Base-by-base conservation (phyloP, 495 filamentous ascomycete species). In the Evernia prunastri region DNA sequence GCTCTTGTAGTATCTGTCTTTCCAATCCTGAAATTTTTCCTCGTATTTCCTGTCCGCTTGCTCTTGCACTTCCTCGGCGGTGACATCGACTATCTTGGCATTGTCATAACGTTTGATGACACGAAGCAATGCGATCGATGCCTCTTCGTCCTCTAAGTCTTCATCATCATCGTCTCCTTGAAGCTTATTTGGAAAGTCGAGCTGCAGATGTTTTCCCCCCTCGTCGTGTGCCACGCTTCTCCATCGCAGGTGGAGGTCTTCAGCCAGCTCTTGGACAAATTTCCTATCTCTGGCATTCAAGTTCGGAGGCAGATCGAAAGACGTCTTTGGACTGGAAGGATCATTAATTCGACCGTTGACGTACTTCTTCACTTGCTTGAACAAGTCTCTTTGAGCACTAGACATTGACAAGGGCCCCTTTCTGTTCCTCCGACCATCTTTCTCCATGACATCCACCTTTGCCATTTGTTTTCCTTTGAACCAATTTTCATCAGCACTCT, bases 41-140 rank as follows among this genome's bases (percentile, higher is more conserved):
- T 96, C 81, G 73, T 99, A 97, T 70, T 89, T 89, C 69, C 83
- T 79, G 71, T 96, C 84, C 71, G 91, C 85, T 8, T 87, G 84
- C 39, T 80, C 80, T 73, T 93, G 84, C 25, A 87, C 87, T 64
- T 96, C 88, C 72, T 91, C 86, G 3, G 87, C 76, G 11, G 87
- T 89, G 37, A 91, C 72, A 68, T 99, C 93, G 31, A 95, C 75
- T 40, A 93, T 81, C 69, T 90, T 87, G 47, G 94, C 94, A 66
- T 88, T 91, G 65, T 97, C 91, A 71, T 96, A 99, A 62, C 85
- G 87, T 73, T 86, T 90, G 70, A 96, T 81, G 31, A 97, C 88
- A 39, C 95, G 86, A 53, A 87, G 77, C 31, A 97, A 79, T 25
- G 94, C 94, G 65, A 89, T 81, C 36, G 90, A 86, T 6, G 88